Percentiles rank a stretch among this genome's conserved stretches.
phyloP scores from a whole-genome alignment of 169 alveolate species.

The Theileria luwenshuni region DNA sequence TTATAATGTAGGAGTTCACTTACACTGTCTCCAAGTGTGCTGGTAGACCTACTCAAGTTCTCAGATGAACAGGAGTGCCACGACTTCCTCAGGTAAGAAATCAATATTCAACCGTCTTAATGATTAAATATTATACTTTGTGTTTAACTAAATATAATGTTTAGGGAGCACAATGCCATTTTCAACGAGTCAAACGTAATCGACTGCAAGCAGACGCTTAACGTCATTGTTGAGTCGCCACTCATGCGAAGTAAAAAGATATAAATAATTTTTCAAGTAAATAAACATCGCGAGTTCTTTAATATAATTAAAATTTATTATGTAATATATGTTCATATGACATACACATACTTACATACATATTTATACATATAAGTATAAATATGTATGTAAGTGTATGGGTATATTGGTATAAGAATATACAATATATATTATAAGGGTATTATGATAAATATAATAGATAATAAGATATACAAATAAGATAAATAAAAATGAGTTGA shows the following conservation, averaged over 20 bases:
- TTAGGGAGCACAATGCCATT: constrained; percentile 44
- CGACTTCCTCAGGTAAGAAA: constrained; percentile 46
- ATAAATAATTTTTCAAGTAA: constrained; percentile 8
- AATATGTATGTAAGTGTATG: neutral
- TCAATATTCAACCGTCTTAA: neutral
- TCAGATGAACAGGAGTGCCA: constrained; percentile 26
- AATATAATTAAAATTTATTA: too few relatives aligned
- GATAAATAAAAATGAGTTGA: too few relatives aligned
- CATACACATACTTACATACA: neutral
- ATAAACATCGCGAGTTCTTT: too few relatives aligned
- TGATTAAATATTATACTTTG: too few relatives aligned
- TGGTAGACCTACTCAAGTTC: constrained; percentile 30
- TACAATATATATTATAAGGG: too few relatives aligned
- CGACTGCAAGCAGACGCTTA: constrained; percentile 55
- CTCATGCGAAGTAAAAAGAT: constrained; percentile 54
- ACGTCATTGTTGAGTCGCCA: constrained; percentile 35
- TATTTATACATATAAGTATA: neutral
- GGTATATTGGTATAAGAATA: too few relatives aligned
- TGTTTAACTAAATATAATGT: too few relatives aligned
- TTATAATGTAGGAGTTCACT: neutral
- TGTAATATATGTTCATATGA: neutral
- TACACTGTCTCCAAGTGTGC: neutral
- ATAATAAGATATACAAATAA: too few relatives aligned
- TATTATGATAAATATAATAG: too few relatives aligned
- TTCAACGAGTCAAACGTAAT: constrained; percentile 16